Conservation (phyloP, 2,329 filamentous ascomycete genomes). For the Emergomyces africanus region DNA sequence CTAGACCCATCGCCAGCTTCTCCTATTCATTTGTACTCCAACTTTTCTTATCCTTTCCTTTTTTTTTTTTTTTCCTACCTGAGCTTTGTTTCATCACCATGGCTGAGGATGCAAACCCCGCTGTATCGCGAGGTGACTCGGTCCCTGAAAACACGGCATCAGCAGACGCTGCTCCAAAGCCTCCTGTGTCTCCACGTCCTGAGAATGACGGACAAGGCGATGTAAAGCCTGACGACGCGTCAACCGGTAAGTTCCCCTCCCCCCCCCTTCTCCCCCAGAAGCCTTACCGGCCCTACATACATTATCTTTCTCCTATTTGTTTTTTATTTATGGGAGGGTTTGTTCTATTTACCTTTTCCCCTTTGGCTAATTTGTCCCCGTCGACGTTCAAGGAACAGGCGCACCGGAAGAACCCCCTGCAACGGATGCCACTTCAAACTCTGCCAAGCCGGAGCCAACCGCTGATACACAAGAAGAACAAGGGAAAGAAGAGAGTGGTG, state of each 20-base stretch:
- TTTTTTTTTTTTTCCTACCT: background rate
- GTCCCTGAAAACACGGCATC: conserved; percentile 18
- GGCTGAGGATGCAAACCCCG: conserved; percentile 27
- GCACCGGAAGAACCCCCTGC: conserved; percentile 16
- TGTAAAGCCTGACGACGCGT: conserved; percentile 17
- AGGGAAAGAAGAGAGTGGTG: conserved; percentile 13
- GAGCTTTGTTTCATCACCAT: conserved; percentile 14
- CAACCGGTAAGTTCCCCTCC: conserved; percentile 17
- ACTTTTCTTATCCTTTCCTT: background rate
- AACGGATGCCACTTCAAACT: conserved; percentile 8
- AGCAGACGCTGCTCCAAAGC: conserved; percentile 13
- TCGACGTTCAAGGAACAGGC: conserved; percentile 3
- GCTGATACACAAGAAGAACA: conserved; percentile 1
- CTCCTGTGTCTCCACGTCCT: conserved; percentile 11
- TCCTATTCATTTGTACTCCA: background rate
- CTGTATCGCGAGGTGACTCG: conserved; percentile 21
- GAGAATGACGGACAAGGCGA: conserved; percentile 15
- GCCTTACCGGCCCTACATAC: background rate
- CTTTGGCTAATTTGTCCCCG: conserved; percentile 1
- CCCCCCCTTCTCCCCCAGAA: no score
- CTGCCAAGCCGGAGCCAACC: conserved; percentile 15
- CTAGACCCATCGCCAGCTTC: background rate
- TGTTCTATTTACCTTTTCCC: background rate
- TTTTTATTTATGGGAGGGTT: background rate
- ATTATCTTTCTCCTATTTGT: background rate